Evolutionary conservation across 176 grass and related monocot species (phyloP).

Genomic region (Typha latifolia): DNA sequence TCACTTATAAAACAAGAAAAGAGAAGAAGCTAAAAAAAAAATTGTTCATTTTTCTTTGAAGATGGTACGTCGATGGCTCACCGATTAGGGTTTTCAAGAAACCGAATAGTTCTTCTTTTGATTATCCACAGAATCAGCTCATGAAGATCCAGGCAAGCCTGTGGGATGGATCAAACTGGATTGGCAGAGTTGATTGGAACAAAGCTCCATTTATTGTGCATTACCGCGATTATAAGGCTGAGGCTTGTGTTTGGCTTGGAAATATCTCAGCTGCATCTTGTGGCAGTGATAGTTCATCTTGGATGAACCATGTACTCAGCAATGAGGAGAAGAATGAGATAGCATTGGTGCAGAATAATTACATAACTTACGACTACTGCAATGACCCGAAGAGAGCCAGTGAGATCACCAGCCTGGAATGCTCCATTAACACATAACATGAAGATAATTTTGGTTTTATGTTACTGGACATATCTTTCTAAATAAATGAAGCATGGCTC

Average conservation of each 20-base stretch:
- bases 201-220: constrained; percentile 19
- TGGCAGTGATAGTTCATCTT: neutral
- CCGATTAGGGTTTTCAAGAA: constrained; percentile 31
- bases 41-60: constrained; percentile 6
- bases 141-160: constrained; percentile 23
- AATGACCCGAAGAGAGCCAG: constrained; percentile 11
- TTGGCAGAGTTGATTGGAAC: constrained; percentile 16
- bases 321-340: constrained; percentile 14
- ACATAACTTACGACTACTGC: constrained; percentile 25
- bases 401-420: constrained; percentile 15
- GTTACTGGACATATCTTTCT: too few relatives aligned
- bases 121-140: constrained; percentile 14
- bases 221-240: constrained; percentile 7
- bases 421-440: constrained; percentile 9
- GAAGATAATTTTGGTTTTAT: too few relatives aligned
- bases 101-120: neutral
- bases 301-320: constrained; percentile 6
- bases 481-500: too few relatives aligned
- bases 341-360: constrained; percentile 5
- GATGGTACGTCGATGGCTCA: constrained; percentile 19
- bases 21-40: neutral
- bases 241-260: constrained; percentile 10
- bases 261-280: constrained; percentile 7
- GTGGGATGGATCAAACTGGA: constrained; percentile 20
- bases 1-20: constrained; percentile 1